phyloP scores from a whole-genome alignment of 2,329 filamentous ascomycete genomes.

The Diplocarpon rosae region DNA sequence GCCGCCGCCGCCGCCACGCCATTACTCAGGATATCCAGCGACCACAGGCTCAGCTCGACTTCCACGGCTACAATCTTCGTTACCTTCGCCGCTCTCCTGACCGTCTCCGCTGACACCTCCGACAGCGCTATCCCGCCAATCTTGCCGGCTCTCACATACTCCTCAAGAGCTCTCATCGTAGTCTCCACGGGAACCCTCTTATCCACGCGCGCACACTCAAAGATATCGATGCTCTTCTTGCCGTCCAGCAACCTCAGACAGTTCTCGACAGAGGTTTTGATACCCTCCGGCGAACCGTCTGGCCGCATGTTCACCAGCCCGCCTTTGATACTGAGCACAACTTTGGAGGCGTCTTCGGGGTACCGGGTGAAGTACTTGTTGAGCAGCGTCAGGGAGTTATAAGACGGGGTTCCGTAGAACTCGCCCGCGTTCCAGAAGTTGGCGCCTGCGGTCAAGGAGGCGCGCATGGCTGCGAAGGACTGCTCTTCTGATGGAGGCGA shows the following conservation, averaged over 20 bases:
- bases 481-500: slow-evolving; percentile 33
- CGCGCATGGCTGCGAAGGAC: slow-evolving; percentile 43
- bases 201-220: slow-evolving; percentile 35
- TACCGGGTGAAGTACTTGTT: slow-evolving; percentile 52
- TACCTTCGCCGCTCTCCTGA: slow-evolving; percentile 31
- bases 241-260: slow-evolving; percentile 38
- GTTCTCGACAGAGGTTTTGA: slow-evolving; percentile 48
- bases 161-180: slow-evolving; percentile 25
- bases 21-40: slow-evolving; percentile 28
- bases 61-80: slow-evolving; percentile 36
- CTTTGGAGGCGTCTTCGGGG: slow-evolving; percentile 50
- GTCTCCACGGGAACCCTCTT: slow-evolving; percentile 32
- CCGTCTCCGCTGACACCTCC: slow-evolving; percentile 33
- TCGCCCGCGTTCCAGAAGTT: slow-evolving; percentile 50
- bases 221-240: slow-evolving; percentile 41
- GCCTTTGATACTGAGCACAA: slow-evolving; percentile 54
- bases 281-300: slow-evolving; percentile 41
- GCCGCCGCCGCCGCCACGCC: slow-evolving; percentile 38
- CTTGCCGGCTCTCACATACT: slow-evolving; percentile 33
- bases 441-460: slow-evolving; percentile 35
- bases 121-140: slow-evolving; percentile 34
- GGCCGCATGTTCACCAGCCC: slow-evolving; percentile 30
- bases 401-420: slow-evolving; percentile 49
- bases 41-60: slow-evolving; percentile 34
- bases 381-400: slow-evolving; percentile 48